Percentiles rank a stretch among this genome's conserved stretches.
Conservation (phyloP, 768 basidiomycete species). For the Hericium coralloides region DNA sequence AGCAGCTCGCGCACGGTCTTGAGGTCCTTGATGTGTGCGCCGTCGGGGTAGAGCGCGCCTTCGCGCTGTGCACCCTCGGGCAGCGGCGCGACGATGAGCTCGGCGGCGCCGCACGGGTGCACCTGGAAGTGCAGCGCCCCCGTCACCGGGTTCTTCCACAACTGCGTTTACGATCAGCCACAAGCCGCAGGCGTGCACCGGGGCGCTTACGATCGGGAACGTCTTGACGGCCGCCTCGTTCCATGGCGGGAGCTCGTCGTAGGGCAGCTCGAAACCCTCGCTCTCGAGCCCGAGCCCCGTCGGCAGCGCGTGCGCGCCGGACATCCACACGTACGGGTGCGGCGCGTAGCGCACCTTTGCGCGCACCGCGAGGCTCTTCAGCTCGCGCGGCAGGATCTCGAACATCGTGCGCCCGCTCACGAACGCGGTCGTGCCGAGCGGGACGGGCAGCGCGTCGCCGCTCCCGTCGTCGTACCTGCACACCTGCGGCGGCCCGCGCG, state of each 20-base stretch:
- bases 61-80: slow-evolving; percentile 48
- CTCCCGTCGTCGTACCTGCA: slow-evolving; percentile 79
- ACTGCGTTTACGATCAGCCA: slow-evolving; percentile 25
- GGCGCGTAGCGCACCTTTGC: slow-evolving; percentile 68
- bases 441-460: slow-evolving; percentile 69
- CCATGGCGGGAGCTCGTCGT: slow-evolving; percentile 73
- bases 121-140: slow-evolving; percentile 81
- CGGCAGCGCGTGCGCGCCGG: slow-evolving; percentile 54
- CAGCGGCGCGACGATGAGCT: slow-evolving; percentile 66
- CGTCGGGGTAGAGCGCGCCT: slow-evolving; percentile 75
- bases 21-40: slow-evolving; percentile 67
- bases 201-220: slow-evolving; percentile 46
- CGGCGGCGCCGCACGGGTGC: slow-evolving; percentile 68
- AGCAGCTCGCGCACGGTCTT: slow-evolving; percentile 62
- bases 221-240: slow-evolving; percentile 66
- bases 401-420: slow-evolving; percentile 77
- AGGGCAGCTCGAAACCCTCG: slow-evolving; percentile 59
- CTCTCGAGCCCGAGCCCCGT: slow-evolving; percentile 76
- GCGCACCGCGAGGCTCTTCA: slow-evolving; percentile 74
- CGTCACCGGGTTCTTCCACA: slow-evolving; percentile 91
- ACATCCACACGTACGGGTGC: slow-evolving; percentile 87
- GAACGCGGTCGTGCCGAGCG: slow-evolving; percentile 80
- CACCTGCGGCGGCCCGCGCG: slow-evolving; percentile 51
- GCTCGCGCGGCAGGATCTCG: slow-evolving; percentile 52
- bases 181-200: neutral